Evolutionary conservation across 23 red algal species (phyloP), one percentile per base, ranked within the genome.

Genomic region (Cyanidiococcus yangmingshanensis): DNA sequence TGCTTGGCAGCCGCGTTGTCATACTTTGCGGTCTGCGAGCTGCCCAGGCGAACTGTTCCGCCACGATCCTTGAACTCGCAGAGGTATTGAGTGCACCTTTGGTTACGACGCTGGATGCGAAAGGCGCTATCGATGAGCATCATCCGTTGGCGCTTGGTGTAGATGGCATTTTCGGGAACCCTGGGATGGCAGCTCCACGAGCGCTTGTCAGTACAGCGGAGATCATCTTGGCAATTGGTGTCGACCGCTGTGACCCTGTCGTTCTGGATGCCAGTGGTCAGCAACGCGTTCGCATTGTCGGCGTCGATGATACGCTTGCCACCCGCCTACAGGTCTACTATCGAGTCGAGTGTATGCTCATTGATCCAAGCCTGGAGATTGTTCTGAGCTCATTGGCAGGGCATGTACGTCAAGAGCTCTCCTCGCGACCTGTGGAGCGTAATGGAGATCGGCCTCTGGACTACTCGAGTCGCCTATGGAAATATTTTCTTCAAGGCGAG

Each of bases 321-420:
- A 71, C 63, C 16, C 63, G 63, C 63, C 63, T 71, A 2, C 63
- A 25, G 63, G 63, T 71, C n/a, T 71, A 71, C 63, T 71, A 71
- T 30, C 63, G 32, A 3, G 63, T 71, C 16, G 63, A 71, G 63
- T 32, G 21, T 25, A 71, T 71, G 63, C 32, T 71, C 7, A 32
- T 71, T 7, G 63, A 71, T 35, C n/a, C 21, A 3, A 7, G 32
- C 3, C 27, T 71, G 63, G n/a, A 25, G 63, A 7, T 7, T 7
- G 16, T 71, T 12, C 63, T 71, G 63, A 35, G 32, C n/a, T 12
- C 63, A 71, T 29, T 71, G 27, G 32, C 63, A 35, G 63, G 12
- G 32, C 3, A 7, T 7, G 63, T 71, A 29, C n/a, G 32, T 12
- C 12, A 71, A 29, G 27, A 27, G 63, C 21, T 7, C 7, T 25